Conservation (phyloP, 2,329 filamentous ascomycete species). For the Botryosphaeria dothidea region DNA sequence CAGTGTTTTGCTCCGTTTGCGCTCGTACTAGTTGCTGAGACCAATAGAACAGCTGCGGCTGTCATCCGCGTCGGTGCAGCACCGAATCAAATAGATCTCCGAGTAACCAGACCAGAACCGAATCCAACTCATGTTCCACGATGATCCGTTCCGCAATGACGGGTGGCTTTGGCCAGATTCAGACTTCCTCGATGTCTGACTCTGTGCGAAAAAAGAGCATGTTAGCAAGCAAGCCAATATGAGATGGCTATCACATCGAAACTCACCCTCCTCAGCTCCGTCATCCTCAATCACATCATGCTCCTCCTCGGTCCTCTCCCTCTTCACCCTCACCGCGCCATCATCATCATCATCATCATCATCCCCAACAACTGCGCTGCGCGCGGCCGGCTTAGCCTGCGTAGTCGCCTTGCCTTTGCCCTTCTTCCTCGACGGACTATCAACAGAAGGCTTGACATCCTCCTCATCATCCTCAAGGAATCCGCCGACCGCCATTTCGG, state of each 20-base stretch:
- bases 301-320: slow-evolving; percentile 20
- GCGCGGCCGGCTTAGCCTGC: not conserved
- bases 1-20: too few species aligned
- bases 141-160: too few species aligned
- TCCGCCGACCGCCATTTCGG: not conserved
- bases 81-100: too few species aligned
- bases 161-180: too few species aligned
- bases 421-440: not conserved
- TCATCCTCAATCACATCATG: slow-evolving; percentile 20
- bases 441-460: not conserved
- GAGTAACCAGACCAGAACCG: too few species aligned
- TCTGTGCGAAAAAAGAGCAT: not conserved
- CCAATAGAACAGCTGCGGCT: too few species aligned
- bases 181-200: not conserved
- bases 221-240: not conserved
- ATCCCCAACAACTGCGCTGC: too few species aligned
- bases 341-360: not conserved
- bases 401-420: not conserved
- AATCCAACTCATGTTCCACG: too few species aligned
- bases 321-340: slow-evolving; percentile 25
- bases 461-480: not conserved
- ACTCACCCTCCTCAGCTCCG: not conserved
- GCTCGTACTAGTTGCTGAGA: too few species aligned
- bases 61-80: too few species aligned
- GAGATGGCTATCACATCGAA: not conserved